phyloP scores from a whole-genome alignment of 148 eudicot genomes.

The Dianthus caryophyllus region DNA sequence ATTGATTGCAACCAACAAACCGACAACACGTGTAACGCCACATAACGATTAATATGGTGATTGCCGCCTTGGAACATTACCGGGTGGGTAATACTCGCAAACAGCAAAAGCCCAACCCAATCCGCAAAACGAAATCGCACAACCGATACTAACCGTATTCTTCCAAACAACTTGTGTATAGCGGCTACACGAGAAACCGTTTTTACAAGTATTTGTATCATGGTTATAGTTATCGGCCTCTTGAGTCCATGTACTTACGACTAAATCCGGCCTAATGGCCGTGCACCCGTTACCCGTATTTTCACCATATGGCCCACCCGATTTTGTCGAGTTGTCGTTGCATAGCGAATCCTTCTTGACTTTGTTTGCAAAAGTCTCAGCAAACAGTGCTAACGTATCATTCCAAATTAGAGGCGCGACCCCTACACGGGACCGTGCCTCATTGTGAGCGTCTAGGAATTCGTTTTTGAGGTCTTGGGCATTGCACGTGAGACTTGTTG shows the following conservation, averaged over 20 bases:
- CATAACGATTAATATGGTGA: constrained; percentile 24
- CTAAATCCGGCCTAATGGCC: constrained; percentile 11
- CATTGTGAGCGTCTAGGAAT: constrained; percentile 29
- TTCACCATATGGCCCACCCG: constrained; percentile 32
- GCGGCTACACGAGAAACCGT: constrained; percentile 21
- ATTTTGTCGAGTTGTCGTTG: constrained; percentile 7
- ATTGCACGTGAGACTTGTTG: background rate
- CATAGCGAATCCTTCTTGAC: constrained; percentile 12
- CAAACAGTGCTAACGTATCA: constrained; percentile 20
- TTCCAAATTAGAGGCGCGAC: constrained; percentile 29
- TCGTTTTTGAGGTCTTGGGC: constrained; percentile 24
- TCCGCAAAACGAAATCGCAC: constrained; percentile 19
- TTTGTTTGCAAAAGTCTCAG: constrained; percentile 13
- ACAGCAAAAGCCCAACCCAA: constrained; percentile 32
- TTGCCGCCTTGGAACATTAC: constrained; percentile 25
- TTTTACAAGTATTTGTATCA: constrained; percentile 17
- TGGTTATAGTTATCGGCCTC: constrained; percentile 29
- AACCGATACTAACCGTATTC: constrained; percentile 9
- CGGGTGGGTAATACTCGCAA: constrained; percentile 31
- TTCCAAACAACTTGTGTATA: constrained; percentile 36
- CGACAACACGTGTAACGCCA: too few species aligned
- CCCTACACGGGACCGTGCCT: constrained; percentile 24
- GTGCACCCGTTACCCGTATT: constrained; percentile 25
- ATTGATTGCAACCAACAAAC: too few species aligned
- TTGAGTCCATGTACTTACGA: constrained; percentile 20